Conservation (phyloP, 371 early-diverging fungal genomes). For the Mucor plumbeus region DNA sequence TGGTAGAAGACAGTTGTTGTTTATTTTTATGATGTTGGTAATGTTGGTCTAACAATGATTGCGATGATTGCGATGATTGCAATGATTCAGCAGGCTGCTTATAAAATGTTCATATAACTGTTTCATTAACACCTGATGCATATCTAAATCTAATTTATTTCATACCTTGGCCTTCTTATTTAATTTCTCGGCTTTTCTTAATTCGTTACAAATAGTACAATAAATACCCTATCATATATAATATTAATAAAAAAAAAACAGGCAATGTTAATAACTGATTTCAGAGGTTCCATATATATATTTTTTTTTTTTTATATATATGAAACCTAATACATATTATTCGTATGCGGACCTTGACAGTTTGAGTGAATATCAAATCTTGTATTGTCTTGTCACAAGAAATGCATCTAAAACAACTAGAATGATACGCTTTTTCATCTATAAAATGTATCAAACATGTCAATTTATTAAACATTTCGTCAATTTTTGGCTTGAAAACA, state of each 20-base stretch:
- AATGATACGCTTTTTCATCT: slow-evolving; percentile 84
- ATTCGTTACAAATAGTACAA: slow-evolving; percentile 50
- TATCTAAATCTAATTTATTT: background rate
- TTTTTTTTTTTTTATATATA: too few species aligned
- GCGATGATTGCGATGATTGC: background rate
- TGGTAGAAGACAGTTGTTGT: background rate
- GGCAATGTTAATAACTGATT: slow-evolving; percentile 7
- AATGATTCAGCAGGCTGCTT: background rate
- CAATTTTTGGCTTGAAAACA: background rate
- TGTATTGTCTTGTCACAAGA: slow-evolving; percentile 74
- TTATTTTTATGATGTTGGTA: background rate
- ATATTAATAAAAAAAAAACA: background rate
- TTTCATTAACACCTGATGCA: background rate
- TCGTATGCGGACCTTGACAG: slow-evolving; percentile 58
- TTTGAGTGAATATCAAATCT: slow-evolving; percentile 83
- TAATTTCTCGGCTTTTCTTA: slow-evolving; percentile 37
- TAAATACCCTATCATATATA: slow-evolving; percentile 47
- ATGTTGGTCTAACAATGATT: background rate
- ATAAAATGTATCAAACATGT: background rate
- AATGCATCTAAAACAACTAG: slow-evolving; percentile 80
- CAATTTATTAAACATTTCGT: too few species aligned
- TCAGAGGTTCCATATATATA: background rate
- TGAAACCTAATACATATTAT: background rate
- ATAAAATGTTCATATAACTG: too few species aligned
- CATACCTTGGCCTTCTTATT: slow-evolving; percentile 32